Percentiles rank a stretch among this genome's conserved stretches.
These are phyloP conservation scores for Mycena olivaceomarginata DNA, from an alignment of 768 basidiomycete genomes.

Conservation along the genomic window DNA sequence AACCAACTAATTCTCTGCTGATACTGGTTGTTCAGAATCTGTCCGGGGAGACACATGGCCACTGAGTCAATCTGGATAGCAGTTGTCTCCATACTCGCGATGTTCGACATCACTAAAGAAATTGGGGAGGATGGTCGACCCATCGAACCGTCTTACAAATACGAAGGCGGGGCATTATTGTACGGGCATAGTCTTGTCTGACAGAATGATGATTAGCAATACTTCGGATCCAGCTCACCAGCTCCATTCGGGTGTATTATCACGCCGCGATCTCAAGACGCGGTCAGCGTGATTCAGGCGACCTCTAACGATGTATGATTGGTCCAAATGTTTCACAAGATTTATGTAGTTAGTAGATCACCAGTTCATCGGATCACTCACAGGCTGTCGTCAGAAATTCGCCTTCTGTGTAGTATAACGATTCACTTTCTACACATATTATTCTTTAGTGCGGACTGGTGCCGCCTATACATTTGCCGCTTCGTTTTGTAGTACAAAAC, in stretches of 20 bases:
- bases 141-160: conserved; percentile 9
- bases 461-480: too few species aligned
- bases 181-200: background rate
- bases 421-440: too few species aligned
- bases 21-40: conserved; percentile 1
- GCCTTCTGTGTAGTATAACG: too few species aligned
- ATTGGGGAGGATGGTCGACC: background rate
- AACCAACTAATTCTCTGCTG: background rate
- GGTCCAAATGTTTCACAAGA: too few species aligned
- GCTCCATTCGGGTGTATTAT: too few species aligned
- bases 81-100: background rate
- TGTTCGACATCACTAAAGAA: conserved; percentile 1
- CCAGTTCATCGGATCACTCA: too few species aligned
- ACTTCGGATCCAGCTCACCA: too few species aligned
- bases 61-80: background rate
- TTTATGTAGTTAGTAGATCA: too few species aligned
- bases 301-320: background rate
- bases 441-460: too few species aligned
- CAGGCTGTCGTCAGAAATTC: too few species aligned
- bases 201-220: too few species aligned
- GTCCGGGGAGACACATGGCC: conserved; percentile 13
- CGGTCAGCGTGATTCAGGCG: background rate
- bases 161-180: background rate
- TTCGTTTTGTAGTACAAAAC: too few species aligned
- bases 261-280: conserved; percentile 1